phyloP scores from a whole-genome alignment of 352 stramenopile species.

The Thraustochytrium striatum region DNA sequence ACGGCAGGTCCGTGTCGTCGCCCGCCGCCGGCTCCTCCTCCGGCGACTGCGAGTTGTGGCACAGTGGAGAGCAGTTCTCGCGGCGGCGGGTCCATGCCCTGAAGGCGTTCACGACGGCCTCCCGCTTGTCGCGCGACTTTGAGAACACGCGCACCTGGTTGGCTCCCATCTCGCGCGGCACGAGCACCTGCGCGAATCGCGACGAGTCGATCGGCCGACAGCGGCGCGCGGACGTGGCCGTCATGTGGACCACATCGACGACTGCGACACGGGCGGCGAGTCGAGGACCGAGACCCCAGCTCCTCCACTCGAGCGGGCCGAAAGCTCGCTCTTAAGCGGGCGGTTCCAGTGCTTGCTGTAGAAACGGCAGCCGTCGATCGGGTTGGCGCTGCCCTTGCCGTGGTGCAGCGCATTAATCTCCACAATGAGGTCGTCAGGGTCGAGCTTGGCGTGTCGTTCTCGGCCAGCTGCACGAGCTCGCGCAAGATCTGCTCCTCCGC shows the following conservation, averaged over 20 bases:
- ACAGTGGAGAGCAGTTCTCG: constrained; percentile 3
- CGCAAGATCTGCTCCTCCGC: constrained; percentile 62
- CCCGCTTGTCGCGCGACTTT: constrained; percentile 27
- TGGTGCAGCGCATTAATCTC: constrained; percentile 72
- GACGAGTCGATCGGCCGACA: constrained; percentile 18
- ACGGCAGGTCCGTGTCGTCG: not conserved
- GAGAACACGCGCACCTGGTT: constrained; percentile 41
- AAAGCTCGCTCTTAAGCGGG: not conserved
- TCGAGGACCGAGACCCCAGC: constrained; percentile 1
- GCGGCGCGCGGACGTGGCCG: not conserved
- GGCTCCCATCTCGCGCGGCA: constrained; percentile 25
- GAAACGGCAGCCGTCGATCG: constrained; percentile 73
- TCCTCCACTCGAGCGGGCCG: not conserved
- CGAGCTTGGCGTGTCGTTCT: constrained; percentile 57
- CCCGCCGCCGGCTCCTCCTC: not conserved
- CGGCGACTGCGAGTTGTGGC: constrained; percentile 42
- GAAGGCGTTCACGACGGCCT: constrained; percentile 6
- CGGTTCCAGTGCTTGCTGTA: constrained; percentile 54
- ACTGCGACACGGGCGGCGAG: not conserved
- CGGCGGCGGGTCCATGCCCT: constrained; percentile 6
- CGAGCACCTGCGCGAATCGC: constrained; percentile 10
- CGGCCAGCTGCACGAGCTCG: constrained; percentile 64
- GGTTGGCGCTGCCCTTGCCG: constrained; percentile 77
- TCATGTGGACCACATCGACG: constrained; percentile 2
- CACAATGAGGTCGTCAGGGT: constrained; percentile 72